Percentiles rank a stretch among this genome's conserved stretches.
Conservation (phyloP, 202 grass and related monocot genomes). For the Panicum virgatum region DNA sequence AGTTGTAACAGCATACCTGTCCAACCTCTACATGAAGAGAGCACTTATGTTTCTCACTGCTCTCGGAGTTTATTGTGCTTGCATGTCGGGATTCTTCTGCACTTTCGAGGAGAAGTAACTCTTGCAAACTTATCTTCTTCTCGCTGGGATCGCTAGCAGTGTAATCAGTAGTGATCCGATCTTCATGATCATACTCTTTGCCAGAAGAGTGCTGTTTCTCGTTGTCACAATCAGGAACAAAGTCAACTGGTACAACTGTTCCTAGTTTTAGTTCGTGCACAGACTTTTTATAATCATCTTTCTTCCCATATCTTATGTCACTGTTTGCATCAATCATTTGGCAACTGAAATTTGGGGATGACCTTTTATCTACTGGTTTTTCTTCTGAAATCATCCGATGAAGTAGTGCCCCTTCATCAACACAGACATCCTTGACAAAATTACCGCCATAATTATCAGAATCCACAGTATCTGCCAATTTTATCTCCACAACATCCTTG, state of each 20-base stretch:
- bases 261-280: slow-evolving; percentile 31
- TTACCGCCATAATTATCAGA: slow-evolving; percentile 39
- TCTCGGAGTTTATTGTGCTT: slow-evolving; percentile 12
- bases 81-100: slow-evolving; percentile 43
- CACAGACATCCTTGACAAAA: slow-evolving; percentile 85
- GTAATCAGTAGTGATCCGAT: not conserved
- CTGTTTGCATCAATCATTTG: slow-evolving; percentile 35
- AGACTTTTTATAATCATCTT: slow-evolving; percentile 28
- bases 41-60: slow-evolving; percentile 20
- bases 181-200: slow-evolving; percentile 26
- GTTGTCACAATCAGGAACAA: slow-evolving; percentile 13
- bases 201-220: slow-evolving; percentile 24
- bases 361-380: slow-evolving; percentile 40
- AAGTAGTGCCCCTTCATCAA: slow-evolving; percentile 59
- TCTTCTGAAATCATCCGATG: slow-evolving; percentile 42
- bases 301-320: slow-evolving; percentile 26
- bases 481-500: slow-evolving; percentile 72
- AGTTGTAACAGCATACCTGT: slow-evolving; percentile 51
- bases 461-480: slow-evolving; percentile 49
- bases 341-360: slow-evolving; percentile 28
- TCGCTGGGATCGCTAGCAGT: slow-evolving; percentile 39
- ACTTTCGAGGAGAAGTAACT: slow-evolving; percentile 71
- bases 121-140: slow-evolving; percentile 62
- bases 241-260: slow-evolving; percentile 26
- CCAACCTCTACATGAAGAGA: slow-evolving; percentile 30